A percentile compares a stretch with the other conserved stretches of the same genome.
phyloP scores from a whole-genome alignment of 306 rosid genomes.

The Corylus heterophylla region DNA sequence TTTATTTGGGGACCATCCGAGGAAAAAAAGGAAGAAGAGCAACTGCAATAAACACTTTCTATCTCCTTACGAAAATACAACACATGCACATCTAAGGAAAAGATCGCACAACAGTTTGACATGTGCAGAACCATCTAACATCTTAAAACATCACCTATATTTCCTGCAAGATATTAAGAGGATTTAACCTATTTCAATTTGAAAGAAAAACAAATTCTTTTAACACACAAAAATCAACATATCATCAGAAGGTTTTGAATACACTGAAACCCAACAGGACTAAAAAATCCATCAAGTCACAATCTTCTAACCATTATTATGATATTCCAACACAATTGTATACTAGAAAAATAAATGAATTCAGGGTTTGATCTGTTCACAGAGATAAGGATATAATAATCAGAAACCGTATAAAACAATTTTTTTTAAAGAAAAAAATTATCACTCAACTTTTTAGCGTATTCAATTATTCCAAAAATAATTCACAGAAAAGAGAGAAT shows the following conservation, averaged over 20 bases:
- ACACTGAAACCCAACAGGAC: not conserved
- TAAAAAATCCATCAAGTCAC: not conserved
- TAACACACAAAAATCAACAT: not conserved
- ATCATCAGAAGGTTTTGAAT: not conserved
- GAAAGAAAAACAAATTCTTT: not conserved
- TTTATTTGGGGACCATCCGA: not conserved
- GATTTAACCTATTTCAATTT: not conserved
- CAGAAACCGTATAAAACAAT: no score
- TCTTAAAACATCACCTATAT: not conserved
- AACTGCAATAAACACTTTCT: not conserved
- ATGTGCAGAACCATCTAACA: not conserved
- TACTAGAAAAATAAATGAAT: no score
- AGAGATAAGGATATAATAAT: no score
- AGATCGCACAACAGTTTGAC: not conserved
- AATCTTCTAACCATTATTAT: no score
- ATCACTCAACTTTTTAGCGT: no score
- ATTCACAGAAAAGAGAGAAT: not conserved
- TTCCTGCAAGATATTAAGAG: slow-evolving; percentile 2
- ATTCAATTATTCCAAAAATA: no score
- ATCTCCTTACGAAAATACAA: not conserved
- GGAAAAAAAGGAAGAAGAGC: not conserved
- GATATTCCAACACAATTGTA: no score
- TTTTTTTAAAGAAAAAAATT: no score
- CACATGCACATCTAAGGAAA: not conserved
- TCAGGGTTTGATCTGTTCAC: no score